Conservation (phyloP, 495 filamentous ascomycete species). For the Trichoderma reesei region DNA sequence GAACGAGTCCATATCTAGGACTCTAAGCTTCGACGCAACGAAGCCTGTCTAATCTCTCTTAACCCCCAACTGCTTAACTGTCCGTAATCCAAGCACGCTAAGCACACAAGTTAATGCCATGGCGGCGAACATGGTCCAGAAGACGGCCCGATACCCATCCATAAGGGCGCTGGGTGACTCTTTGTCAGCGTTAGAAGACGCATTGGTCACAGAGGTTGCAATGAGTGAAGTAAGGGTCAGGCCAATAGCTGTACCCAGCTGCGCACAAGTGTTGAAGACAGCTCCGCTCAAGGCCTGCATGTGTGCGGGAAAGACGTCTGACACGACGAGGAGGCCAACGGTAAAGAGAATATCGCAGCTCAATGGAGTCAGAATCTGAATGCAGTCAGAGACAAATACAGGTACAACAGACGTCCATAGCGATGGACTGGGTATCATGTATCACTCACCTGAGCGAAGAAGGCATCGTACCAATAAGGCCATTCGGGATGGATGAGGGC, state of each 20-base stretch:
- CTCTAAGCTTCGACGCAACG: no score
- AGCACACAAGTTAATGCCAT: slow-evolving; percentile 6
- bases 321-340: slow-evolving; percentile 45
- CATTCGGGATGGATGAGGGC: slow-evolving; percentile 27
- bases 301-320: slow-evolving; percentile 44
- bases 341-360: slow-evolving; percentile 45
- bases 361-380: slow-evolving; percentile 34
- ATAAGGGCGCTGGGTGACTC: slow-evolving; percentile 33
- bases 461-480: slow-evolving; percentile 47
- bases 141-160: slow-evolving; percentile 49
- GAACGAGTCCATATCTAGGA: no score
- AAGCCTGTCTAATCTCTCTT: background rate
- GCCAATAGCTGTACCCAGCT: slow-evolving; percentile 52
- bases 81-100: background rate
- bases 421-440: background rate
- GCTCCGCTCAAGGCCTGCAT: slow-evolving; percentile 54
- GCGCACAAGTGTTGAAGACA: slow-evolving; percentile 54
- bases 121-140: slow-evolving; percentile 48
- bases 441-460: slow-evolving; percentile 20
- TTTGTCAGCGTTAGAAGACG: slow-evolving; percentile 11
- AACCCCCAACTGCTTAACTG: background rate
- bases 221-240: slow-evolving; percentile 48
- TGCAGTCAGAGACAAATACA: background rate
- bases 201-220: slow-evolving; percentile 37
- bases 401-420: background rate